Evolutionary conservation across 495 filamentous ascomycete genomes (phyloP).

Genomic region (Glarea lozoyensis): DNA sequence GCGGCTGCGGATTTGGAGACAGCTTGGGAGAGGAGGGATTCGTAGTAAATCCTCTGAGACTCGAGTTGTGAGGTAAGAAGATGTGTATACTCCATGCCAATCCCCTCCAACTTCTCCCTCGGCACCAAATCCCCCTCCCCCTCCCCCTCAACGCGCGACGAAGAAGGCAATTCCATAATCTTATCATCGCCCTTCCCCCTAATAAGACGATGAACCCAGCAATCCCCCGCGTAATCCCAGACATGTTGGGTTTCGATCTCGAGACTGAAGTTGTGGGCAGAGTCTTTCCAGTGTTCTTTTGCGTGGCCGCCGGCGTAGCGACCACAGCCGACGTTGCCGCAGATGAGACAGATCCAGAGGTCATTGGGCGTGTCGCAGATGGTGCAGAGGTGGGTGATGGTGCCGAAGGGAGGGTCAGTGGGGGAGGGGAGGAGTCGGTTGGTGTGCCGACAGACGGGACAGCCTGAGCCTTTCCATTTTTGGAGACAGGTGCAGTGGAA

Average conservation of each 20-base stretch:
- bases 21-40: slow-evolving; percentile 83
- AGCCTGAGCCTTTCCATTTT: slow-evolving; percentile 91
- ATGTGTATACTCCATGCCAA: slow-evolving; percentile 89
- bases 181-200: slow-evolving; percentile 87
- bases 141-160: slow-evolving; percentile 7
- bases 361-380: slow-evolving; percentile 70
- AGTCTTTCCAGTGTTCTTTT: slow-evolving; percentile 86
- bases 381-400: slow-evolving; percentile 41
- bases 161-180: slow-evolving; percentile 67
- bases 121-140: slow-evolving; percentile 62
- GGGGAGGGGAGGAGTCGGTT: slow-evolving; percentile 17
- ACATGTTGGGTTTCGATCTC: slow-evolving; percentile 89
- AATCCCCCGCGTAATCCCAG: slow-evolving; percentile 94
- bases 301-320: slow-evolving; percentile 91
- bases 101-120: slow-evolving; percentile 82
- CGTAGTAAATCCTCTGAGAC: slow-evolving; percentile 85
- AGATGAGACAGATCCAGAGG: slow-evolving; percentile 92
- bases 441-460: slow-evolving; percentile 71
- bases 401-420: slow-evolving; percentile 36
- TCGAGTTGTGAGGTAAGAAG: slow-evolving; percentile 88
- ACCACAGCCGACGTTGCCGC: slow-evolving; percentile 87
- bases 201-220: slow-evolving; percentile 92
- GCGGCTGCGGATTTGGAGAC: slow-evolving; percentile 84
- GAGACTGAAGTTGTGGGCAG: slow-evolving; percentile 81
- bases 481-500: slow-evolving; percentile 96